A percentile compares a stretch with the other conserved stretches of the same genome.
phyloP scores from a whole-genome alignment of 345 rosid species.

The Physaria fendleri region DNA sequence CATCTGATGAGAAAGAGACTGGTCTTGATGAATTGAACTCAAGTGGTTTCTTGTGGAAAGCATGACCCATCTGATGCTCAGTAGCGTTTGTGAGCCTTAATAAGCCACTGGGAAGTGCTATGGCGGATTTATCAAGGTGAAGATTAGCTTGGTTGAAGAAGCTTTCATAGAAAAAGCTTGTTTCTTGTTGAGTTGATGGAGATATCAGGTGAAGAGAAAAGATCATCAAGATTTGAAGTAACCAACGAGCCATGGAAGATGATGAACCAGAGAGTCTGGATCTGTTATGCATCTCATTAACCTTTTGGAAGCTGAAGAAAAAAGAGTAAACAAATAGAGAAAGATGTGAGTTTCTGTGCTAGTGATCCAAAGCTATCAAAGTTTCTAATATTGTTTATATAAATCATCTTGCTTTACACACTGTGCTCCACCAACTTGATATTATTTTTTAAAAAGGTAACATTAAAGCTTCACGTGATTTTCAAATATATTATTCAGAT shows the following conservation, averaged over 20 bases:
- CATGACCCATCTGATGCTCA: no score
- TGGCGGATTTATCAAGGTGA: conserved; percentile 28
- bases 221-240: conserved; percentile 12
- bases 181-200: conserved; percentile 20
- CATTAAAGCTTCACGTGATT: no score
- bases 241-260: conserved; percentile 3
- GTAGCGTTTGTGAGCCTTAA: conserved; percentile 48
- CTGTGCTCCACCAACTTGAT: no score
- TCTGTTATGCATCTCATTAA: background rate
- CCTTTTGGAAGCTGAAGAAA: no score
- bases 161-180: conserved; percentile 35
- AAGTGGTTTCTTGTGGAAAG: conserved; percentile 27
- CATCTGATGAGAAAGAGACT: conserved; percentile 19
- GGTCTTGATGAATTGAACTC: conserved; percentile 34
- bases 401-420: no score
- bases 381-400: no score
- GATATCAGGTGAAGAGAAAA: conserved; percentile 1
- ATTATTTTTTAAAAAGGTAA: no score
- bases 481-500: no score
- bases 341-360: no score
- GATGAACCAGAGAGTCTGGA: conserved; percentile 3
- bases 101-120: conserved; percentile 33
- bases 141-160: conserved; percentile 27
- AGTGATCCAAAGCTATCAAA: no score
- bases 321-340: no score